Conservation (phyloP, 177 flowering plant genomes). For the Vitis hybrid region DNA sequence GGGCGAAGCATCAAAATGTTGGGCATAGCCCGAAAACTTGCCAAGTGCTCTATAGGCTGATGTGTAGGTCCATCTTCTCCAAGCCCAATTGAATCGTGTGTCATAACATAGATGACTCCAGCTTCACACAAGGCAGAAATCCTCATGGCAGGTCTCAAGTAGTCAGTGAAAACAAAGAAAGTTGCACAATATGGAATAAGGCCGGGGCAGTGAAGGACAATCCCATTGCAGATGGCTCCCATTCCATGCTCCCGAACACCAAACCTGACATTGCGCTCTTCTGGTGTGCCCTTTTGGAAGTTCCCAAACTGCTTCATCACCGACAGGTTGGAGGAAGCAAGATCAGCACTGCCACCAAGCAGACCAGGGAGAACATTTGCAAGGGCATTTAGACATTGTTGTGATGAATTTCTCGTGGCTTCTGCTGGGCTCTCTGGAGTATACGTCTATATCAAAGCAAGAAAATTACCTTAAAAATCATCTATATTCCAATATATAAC, state of each 20-base stretch:
- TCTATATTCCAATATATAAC: background rate
- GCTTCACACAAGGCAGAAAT: slow-evolving; percentile 82
- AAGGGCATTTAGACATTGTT: slow-evolving; percentile 78
- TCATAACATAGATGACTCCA: slow-evolving; percentile 95
- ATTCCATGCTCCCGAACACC: slow-evolving; percentile 96
- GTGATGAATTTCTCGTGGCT: slow-evolving; percentile 93
- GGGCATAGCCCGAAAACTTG: slow-evolving; percentile 99
- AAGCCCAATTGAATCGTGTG: slow-evolving; percentile 96
- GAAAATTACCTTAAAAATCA: background rate
- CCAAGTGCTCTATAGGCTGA: slow-evolving; percentile 97
- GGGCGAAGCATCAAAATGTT: slow-evolving; percentile 95
- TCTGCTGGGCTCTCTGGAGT: slow-evolving; percentile 89
- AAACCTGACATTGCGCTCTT: slow-evolving; percentile 83
- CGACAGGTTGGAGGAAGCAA: slow-evolving; percentile 99
- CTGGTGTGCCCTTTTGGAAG: slow-evolving; percentile 95
- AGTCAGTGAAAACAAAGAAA: slow-evolving; percentile 97
- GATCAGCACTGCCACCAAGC: slow-evolving; percentile 98
- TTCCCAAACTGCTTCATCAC: slow-evolving; percentile 83
- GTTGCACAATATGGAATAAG: slow-evolving; percentile 95
- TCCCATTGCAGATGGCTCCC: slow-evolving; percentile 98
- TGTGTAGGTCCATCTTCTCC: slow-evolving; percentile 99
- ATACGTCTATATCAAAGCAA: slow-evolving; percentile 57
- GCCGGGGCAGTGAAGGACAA: slow-evolving; percentile 89
- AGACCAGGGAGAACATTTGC: slow-evolving; percentile 86
- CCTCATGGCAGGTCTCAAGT: slow-evolving; percentile 97